Conservation (phyloP, 805 yeast species). For the Pachysolen tannophilus region DNA sequence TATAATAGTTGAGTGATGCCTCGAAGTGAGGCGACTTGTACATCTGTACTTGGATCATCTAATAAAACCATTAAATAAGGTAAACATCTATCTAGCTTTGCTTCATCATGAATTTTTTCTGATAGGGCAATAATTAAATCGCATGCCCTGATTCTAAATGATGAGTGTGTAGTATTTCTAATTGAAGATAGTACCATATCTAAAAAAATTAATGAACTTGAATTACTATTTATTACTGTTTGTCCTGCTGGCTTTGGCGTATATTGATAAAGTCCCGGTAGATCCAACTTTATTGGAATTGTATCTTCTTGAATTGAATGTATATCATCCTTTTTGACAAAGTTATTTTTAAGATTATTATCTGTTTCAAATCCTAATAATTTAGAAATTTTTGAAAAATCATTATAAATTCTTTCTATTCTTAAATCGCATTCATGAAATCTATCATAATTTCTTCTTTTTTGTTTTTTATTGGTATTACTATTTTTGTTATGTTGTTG, state of each 20-base stretch:
- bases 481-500: not conserved
- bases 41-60: slow-evolving; percentile 59
- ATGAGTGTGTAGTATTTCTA: slow-evolving; percentile 51
- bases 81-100: slow-evolving; percentile 74
- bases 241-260: slow-evolving; percentile 28
- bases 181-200: slow-evolving; percentile 51
- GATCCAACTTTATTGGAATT: slow-evolving; percentile 34
- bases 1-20: slow-evolving; percentile 59
- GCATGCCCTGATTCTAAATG: slow-evolving; percentile 59
- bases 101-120: slow-evolving; percentile 72
- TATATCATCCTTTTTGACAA: slow-evolving; percentile 12
- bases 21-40: slow-evolving; percentile 58
- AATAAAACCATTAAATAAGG: slow-evolving; percentile 73
- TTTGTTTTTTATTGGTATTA: not conserved
- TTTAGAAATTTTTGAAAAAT: slow-evolving; percentile 43
- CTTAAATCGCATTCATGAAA: slow-evolving; percentile 43
- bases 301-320: slow-evolving; percentile 13
- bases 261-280: slow-evolving; percentile 47
- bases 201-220: slow-evolving; percentile 50
- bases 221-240: slow-evolving; percentile 22
- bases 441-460: slow-evolving; percentile 13
- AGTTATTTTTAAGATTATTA: slow-evolving; percentile 7
- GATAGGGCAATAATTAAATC: slow-evolving; percentile 71
- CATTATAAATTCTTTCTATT: slow-evolving; percentile 50
- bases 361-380: slow-evolving; percentile 27